Evolutionary conservation across 306 rosid species (phyloP), one percentile per base, ranked within the genome.

Genomic region (Carpinus viminea): DNA sequence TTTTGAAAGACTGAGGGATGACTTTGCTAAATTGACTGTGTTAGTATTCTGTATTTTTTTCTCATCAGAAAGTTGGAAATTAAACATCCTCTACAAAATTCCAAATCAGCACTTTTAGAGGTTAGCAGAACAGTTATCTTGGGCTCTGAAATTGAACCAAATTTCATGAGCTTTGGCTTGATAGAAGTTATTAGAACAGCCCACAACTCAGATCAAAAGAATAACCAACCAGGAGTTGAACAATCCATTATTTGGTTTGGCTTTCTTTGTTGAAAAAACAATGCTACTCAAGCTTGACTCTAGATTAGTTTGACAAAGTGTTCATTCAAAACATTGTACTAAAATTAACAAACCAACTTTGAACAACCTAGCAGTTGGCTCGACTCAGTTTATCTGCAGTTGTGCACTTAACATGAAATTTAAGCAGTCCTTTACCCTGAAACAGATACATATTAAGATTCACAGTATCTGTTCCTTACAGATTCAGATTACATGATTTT

Each of bases 81-180:
- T 26, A 60, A 13, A 26, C 16, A 26, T 60, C 41, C n/a, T 51
- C 3, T 60, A 2, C 34, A 60, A 28, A 54, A 28, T 48, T 15
- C 9, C 8, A 76, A 60, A 56, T 24, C 28, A 41, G 70, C 7
- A 55, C 15, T 46, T 81, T 75, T 68, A 12, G 48, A 10, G 70
- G 64, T 16, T 60, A 60, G 12, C 66, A 60, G 16, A 60, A 60
- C 38, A 28, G 41, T 60, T 60, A 12, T 10, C 68, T 60, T 60
- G 68, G 68, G 41, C 43, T 38, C 68, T 28, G 26, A 21, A 26
- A 60, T 21, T 21, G 21, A 54, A 21, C 15, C n/a, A 26, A 60
- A 16, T 13, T 60, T 4, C 68, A 21, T 60, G 41, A 60, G 38
- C 41, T 26, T 60, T 60, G 41, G 68, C 38, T 26, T 60, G 38